Evolutionary conservation across 108 stramenopile genomes (phyloP).

Genomic region (Aurantiochytrium sp.): DNA sequence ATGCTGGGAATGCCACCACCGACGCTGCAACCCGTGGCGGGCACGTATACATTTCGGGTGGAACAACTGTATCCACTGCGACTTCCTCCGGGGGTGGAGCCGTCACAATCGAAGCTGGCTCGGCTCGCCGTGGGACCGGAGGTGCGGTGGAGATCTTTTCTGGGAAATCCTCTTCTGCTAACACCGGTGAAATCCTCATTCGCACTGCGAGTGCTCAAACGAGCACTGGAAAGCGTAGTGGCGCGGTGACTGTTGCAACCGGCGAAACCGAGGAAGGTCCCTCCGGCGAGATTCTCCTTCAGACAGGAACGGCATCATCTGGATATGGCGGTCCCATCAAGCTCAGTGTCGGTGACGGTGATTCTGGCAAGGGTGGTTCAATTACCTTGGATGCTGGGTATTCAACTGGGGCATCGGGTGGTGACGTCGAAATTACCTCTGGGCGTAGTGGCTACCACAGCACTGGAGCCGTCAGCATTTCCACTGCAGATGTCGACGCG

Average conservation of each 20-base stretch:
- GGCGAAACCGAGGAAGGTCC: slow-evolving; percentile 23
- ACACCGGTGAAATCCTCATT: slow-evolving; percentile 30
- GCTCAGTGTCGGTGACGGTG: slow-evolving; percentile 27
- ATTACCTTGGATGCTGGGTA: neutral
- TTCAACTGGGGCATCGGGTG: slow-evolving; percentile 14
- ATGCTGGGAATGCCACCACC: slow-evolving; percentile 3
- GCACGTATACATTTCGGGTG: slow-evolving; percentile 28
- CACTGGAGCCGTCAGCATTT: slow-evolving; percentile 25
- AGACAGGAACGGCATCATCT: slow-evolving; percentile 25
- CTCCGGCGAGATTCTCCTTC: slow-evolving; percentile 22
- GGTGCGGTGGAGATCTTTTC: slow-evolving; percentile 24
- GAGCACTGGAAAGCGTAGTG: slow-evolving; percentile 20
- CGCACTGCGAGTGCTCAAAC: slow-evolving; percentile 29
- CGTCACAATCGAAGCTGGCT: neutral
- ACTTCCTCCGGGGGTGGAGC: neutral
- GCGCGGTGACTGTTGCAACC: slow-evolving; percentile 30
- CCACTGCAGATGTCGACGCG: slow-evolving; percentile 27
- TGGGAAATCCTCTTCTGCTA: slow-evolving; percentile 18
- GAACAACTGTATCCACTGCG: slow-evolving; percentile 19
- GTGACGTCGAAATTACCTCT: slow-evolving; percentile 23
- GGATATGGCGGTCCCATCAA: slow-evolving; percentile 35
- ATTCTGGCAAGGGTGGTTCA: slow-evolving; percentile 38
- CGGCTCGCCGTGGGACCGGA: neutral
- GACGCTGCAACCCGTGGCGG: slow-evolving; percentile 47
- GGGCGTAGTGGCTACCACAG: slow-evolving; percentile 20